These are phyloP conservation scores for Tilletia walkeri DNA, from an alignment of 1,284 basidiomycete species.

Conservation along the genomic window DNA sequence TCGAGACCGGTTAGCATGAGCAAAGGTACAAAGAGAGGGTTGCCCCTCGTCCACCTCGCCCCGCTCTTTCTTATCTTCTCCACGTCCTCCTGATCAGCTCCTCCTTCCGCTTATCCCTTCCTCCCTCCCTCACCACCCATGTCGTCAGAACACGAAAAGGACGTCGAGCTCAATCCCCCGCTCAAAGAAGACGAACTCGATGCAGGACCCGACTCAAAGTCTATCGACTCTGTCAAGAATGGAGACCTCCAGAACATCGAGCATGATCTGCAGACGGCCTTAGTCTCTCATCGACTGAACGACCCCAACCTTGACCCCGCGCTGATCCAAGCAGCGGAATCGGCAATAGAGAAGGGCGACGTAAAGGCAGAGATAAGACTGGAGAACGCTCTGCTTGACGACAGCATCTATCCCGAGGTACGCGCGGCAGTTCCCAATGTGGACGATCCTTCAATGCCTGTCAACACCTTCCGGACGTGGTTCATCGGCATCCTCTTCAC, in stretches of 20 bases:
- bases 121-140: too few species aligned
- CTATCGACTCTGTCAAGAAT: constrained; percentile 7
- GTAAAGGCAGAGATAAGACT: constrained; percentile 37
- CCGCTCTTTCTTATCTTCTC: too few species aligned
- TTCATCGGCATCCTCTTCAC: constrained; percentile 39
- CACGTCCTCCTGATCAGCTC: too few species aligned
- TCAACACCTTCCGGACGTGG: constrained; percentile 44
- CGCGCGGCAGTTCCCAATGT: constrained; percentile 47
- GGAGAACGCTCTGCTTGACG: constrained; percentile 13
- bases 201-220: too few species aligned
- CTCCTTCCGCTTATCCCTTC: too few species aligned
- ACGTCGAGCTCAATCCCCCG: too few species aligned
- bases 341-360: constrained; percentile 38
- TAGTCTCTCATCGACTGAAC: constrained; percentile 37
- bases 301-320: constrained; percentile 40
- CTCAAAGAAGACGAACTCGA: too few species aligned
- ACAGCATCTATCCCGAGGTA: constrained; percentile 40
- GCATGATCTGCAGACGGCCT: constrained; percentile 30
- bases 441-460: constrained; percentile 46
- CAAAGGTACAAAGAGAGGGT: too few species aligned
- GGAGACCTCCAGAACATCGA: constrained; percentile 34
- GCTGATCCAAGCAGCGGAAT: constrained; percentile 35
- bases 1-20: too few species aligned
- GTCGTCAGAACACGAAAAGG: too few species aligned
- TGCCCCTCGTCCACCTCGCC: too few species aligned